These are phyloP conservation scores for Marasmius oreades DNA, from an alignment of 1,284 basidiomycete genomes.

Conservation along the genomic window DNA sequence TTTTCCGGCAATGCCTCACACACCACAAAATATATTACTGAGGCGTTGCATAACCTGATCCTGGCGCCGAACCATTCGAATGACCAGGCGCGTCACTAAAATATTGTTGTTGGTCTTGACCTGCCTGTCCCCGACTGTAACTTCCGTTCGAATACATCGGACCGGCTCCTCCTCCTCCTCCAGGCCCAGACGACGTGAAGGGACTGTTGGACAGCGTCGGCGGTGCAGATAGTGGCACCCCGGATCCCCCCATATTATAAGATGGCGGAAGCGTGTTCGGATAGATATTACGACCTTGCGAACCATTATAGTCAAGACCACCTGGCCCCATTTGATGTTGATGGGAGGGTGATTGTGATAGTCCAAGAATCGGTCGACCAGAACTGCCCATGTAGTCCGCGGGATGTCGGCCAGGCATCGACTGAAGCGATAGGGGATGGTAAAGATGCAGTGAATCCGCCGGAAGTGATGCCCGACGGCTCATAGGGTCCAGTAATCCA, in stretches of 20 bases:
- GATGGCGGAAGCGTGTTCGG: conserved; percentile 11
- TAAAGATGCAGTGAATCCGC: conserved; percentile 65
- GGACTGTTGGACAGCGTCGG: conserved; percentile 44
- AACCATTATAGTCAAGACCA: conserved; percentile 10
- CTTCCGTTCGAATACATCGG: conserved; percentile 12
- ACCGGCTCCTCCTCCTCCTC: not conserved
- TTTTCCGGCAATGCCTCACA: conserved; percentile 11
- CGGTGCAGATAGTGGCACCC: conserved; percentile 51
- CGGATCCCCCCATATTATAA: conserved; percentile 38
- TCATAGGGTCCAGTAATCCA: conserved; percentile 38
- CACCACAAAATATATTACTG: conserved; percentile 28
- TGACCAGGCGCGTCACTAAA: conserved; percentile 31
- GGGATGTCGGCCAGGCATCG: conserved; percentile 26
- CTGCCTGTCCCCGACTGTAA: conserved; percentile 7
- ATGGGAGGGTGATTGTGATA: conserved; percentile 9
- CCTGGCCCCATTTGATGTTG: conserved; percentile 17
- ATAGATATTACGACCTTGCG: conserved; percentile 13
- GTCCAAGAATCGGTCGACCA: conserved; percentile 6
- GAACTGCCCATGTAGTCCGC: conserved; percentile 10
- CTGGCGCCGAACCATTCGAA: conserved; percentile 36
- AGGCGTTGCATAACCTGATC: conserved; percentile 45
- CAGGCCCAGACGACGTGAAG: conserved; percentile 37
- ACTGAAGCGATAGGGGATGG: conserved; percentile 70
- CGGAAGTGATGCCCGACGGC: conserved; percentile 41
- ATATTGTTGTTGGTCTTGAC: conserved; percentile 25